Evolutionary conservation across 345 rosid species (phyloP).

Genomic region (Geranium brycei): DNA sequence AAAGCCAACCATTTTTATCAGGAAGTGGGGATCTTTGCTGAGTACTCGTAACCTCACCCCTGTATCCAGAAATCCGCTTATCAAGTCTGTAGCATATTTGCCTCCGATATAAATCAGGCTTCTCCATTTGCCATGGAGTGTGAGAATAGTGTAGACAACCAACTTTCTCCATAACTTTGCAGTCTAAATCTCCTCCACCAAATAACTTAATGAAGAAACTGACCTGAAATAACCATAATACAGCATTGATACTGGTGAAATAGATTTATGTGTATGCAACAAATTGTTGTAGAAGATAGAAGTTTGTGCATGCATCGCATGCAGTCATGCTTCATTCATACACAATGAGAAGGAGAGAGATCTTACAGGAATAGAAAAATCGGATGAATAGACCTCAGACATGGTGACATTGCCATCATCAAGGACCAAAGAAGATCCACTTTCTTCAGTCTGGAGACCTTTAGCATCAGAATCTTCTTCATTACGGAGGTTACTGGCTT

Average conservation of each 20-base stretch:
- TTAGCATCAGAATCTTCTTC: too few relatives aligned
- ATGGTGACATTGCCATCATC: slow-evolving; percentile 56
- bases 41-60: slow-evolving; percentile 89
- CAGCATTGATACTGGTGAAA: neutral
- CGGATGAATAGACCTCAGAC: slow-evolving; percentile 55
- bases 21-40: slow-evolving; percentile 62
- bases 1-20: slow-evolving; percentile 64
- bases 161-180: slow-evolving; percentile 71
- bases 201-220: slow-evolving; percentile 66
- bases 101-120: slow-evolving; percentile 59
- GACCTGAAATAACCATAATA: slow-evolving; percentile 29
- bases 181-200: slow-evolving; percentile 71
- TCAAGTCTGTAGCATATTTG: slow-evolving; percentile 75
- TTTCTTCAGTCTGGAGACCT: slow-evolving; percentile 18
- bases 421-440: slow-evolving; percentile 63
- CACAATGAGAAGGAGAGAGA: slow-evolving; percentile 5
- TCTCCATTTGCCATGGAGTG: slow-evolving; percentile 87
- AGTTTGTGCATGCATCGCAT: neutral
- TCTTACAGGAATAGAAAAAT: slow-evolving; percentile 64
- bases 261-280: too few relatives aligned
- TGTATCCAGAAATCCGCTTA: slow-evolving; percentile 51
- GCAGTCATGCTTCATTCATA: neutral
- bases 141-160: slow-evolving; percentile 75
- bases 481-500: too few relatives aligned
- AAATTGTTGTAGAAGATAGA: too few relatives aligned